Conservation (phyloP, 2,329 filamentous ascomycete species). For the Pseudocercospora crystallina region DNA sequence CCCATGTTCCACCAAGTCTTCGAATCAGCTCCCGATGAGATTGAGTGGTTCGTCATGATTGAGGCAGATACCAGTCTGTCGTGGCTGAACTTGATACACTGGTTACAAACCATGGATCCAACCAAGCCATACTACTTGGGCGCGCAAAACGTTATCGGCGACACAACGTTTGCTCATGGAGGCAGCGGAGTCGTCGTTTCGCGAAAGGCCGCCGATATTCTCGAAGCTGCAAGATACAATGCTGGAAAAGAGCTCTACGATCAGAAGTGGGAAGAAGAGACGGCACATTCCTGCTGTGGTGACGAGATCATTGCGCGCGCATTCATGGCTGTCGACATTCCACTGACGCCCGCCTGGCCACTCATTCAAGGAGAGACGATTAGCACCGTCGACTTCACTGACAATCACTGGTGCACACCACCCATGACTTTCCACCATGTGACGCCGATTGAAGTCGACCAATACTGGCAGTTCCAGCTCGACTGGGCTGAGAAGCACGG, state of each 20-base stretch:
- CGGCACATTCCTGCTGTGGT: conserved; percentile 54
- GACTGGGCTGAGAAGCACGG: conserved; percentile 32
- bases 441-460: conserved; percentile 30
- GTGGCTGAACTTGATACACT: conserved; percentile 50
- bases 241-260: conserved; percentile 40
- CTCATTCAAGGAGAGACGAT: conserved; percentile 48
- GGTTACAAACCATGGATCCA: conserved; percentile 51
- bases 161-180: conserved; percentile 43
- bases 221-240: conserved; percentile 40
- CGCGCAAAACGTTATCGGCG: conserved; percentile 41
- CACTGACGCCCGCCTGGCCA: conserved; percentile 45
- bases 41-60: conserved; percentile 58
- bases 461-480: conserved; percentile 34
- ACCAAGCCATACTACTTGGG: conserved; percentile 50
- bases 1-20: conserved; percentile 56
- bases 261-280: conserved; percentile 42
- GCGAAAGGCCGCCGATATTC: conserved; percentile 38
- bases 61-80: conserved; percentile 56
- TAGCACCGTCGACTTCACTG: conserved; percentile 42
- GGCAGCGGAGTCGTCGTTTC: conserved; percentile 49
- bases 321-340: conserved; percentile 47
- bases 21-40: conserved; percentile 44
- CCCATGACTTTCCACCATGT: conserved; percentile 42
- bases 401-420: conserved; percentile 46
- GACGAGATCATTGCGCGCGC: conserved; percentile 55